Percentiles rank a stretch among this genome's conserved stretches.
Evolutionary conservation across 2,329 filamentous ascomycete species (phyloP).

Genomic region (Erysiphe pulchra): DNA sequence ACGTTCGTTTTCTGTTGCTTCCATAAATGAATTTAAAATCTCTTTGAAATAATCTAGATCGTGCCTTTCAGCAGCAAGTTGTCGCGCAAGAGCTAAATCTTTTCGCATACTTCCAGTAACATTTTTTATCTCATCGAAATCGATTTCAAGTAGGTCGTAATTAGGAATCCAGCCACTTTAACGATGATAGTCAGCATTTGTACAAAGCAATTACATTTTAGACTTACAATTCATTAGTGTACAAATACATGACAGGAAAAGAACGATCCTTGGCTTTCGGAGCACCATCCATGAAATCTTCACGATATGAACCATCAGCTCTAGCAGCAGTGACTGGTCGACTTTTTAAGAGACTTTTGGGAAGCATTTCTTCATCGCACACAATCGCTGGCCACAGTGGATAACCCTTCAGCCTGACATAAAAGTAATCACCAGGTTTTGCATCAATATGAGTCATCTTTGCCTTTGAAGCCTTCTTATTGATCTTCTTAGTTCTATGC

Average conservation of each 20-base stretch:
- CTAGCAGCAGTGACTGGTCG: slow-evolving; percentile 67
- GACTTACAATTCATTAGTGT: slow-evolving; percentile 91
- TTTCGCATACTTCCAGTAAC: slow-evolving; percentile 56
- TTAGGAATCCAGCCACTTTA: slow-evolving; percentile 76
- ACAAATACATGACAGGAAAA: slow-evolving; percentile 85
- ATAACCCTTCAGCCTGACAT: slow-evolving; percentile 83
- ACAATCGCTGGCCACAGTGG: slow-evolving; percentile 87
- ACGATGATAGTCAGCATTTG: background rate
- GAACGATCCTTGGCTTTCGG: slow-evolving; percentile 67
- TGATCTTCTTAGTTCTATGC: slow-evolving; percentile 54
- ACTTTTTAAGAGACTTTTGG: slow-evolving; percentile 44
- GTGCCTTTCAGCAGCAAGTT: slow-evolving; percentile 54
- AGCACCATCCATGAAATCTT: slow-evolving; percentile 67
- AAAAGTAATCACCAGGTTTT: slow-evolving; percentile 73
- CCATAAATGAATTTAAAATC: slow-evolving; percentile 43
- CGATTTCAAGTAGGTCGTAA: slow-evolving; percentile 52
- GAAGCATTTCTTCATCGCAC: slow-evolving; percentile 85
- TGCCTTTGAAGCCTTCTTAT: slow-evolving; percentile 58
- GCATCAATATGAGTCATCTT: slow-evolving; percentile 51
- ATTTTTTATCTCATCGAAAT: slow-evolving; percentile 42
- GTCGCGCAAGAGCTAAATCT: slow-evolving; percentile 51
- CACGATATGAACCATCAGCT: slow-evolving; percentile 63
- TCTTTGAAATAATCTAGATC: slow-evolving; percentile 64
- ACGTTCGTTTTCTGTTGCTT: slow-evolving; percentile 31
- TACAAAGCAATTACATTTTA: background rate